Base-by-base conservation (phyloP, 2,329 filamentous ascomycete species). In the Chaetothyriales sp. region DNA sequence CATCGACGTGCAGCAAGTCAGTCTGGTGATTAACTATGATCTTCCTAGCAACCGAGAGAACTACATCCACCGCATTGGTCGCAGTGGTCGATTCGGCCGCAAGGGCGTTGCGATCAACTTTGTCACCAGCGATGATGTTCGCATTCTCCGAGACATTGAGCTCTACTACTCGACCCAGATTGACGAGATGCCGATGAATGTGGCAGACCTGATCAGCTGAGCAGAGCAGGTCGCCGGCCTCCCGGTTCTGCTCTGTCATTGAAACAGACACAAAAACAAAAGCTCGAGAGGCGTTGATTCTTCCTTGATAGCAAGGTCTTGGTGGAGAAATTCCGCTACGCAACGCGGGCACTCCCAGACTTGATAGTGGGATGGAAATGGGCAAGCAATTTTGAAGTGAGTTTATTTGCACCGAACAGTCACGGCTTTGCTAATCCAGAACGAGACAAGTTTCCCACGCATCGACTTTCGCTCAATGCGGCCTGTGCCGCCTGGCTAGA, bases 81-180 rank as follows among this genome's bases (percentile, higher is more conserved):
- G 92, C 67, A 92, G 87, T 67, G 92, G 92, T 62, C 82, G 92
- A 61, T 98, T 98, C 64, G 92, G 92, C 64, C 82, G 92, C 64
- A 98, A 98, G 76, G 92, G 92, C 78, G 92, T 98, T 60, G 92
- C 92, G 40, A 98, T 98, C 77, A 98, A 98, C 76, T 98, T 98
- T 66, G 92, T 98, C 60, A 98, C 92, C 2, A 94, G 86, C 65
- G 92, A 98, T 63, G 92, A 98, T 67, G 92, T 98, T 54, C 85
- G 92, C 67, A 98, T 98, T 66, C 77, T 98, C 64, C 82, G 92
- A 61, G 92, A 98, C 67, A 98, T 98, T 64, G 92, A 98, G 74
- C 73, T 94, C 64, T 94, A 94, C 73, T 94, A 94, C 72, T 94
- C 87, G 15, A 95, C 89, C 46, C 89, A 95, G 73, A 95, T 95